Conservation (phyloP, 106 monocot genomes). For the Acorus gramineus region DNA sequence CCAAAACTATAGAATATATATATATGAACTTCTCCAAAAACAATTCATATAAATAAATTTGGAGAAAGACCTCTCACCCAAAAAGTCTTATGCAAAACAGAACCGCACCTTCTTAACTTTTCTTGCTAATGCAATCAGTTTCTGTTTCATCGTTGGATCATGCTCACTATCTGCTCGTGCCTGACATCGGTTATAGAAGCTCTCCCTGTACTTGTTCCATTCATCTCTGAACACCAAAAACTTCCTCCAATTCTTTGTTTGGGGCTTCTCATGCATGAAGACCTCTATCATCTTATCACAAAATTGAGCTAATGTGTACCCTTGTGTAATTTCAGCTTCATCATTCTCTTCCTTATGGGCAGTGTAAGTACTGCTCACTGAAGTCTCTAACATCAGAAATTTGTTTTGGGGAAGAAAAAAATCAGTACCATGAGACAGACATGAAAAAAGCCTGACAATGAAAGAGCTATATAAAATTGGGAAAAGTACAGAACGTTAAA, state of each 20-base stretch:
- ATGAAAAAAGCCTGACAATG: too few species aligned
- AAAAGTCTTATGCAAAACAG: background rate
- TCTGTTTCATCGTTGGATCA: conserved; percentile 51
- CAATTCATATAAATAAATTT: too few species aligned
- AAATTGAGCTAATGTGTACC: conserved; percentile 88
- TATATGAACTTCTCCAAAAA: too few species aligned
- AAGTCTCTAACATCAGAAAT: too few species aligned
- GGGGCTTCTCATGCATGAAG: conserved; percentile 75
- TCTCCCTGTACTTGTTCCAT: conserved; percentile 66
- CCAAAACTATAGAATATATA: too few species aligned
- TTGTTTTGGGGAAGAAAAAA: too few species aligned
- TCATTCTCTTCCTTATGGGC: conserved; percentile 16
- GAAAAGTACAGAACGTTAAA: too few species aligned
- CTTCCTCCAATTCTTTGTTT: conserved; percentile 91
- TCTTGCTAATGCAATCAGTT: conserved; percentile 49
- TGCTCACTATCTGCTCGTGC: conserved; percentile 48
- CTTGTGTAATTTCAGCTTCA: conserved; percentile 58
- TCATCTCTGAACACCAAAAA: conserved; percentile 81
- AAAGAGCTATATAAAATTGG: too few species aligned
- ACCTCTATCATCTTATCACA: conserved; percentile 94
- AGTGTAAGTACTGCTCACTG: conserved; percentile 7
- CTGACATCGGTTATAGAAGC: conserved; percentile 56
- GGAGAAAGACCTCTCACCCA: too few species aligned
- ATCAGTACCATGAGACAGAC: too few species aligned
- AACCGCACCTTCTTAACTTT: conserved; percentile 70